These are phyloP conservation scores for Porogramme epimiltina DNA, from an alignment of 1,284 basidiomycete genomes.

Conservation along the genomic window DNA sequence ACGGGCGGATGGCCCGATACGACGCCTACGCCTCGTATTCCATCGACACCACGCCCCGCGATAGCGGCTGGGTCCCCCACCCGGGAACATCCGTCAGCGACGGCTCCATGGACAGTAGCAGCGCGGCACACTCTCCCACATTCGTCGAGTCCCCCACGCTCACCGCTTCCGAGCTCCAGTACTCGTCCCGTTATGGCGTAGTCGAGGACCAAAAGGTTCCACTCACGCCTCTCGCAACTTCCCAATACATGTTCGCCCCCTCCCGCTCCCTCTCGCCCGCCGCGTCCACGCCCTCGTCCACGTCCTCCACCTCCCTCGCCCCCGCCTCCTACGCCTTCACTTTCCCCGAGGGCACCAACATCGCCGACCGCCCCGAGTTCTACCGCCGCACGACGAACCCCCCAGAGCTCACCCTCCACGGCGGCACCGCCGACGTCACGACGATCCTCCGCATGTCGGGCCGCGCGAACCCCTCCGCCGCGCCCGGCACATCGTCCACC, in stretches of 20 bases:
- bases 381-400: conserved; percentile 56
- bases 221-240: conserved; percentile 50
- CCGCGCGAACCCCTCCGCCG: conserved; percentile 44
- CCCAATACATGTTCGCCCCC: conserved; percentile 64
- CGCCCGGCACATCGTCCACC: conserved; percentile 35
- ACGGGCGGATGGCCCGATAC: conserved; percentile 52
- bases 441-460: conserved; percentile 55
- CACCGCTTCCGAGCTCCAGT: conserved; percentile 57
- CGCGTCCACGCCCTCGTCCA: conserved; percentile 64
- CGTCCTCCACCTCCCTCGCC: conserved; percentile 60
- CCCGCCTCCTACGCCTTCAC: conserved; percentile 66
- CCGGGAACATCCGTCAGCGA: conserved; percentile 45
- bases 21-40: conserved; percentile 52
- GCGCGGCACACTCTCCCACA: conserved; percentile 53
- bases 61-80: conserved; percentile 54
- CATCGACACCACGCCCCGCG: conserved; percentile 50
- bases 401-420: conserved; percentile 67
- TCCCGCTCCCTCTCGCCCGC: conserved; percentile 76
- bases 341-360: conserved; percentile 50
- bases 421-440: conserved; percentile 66
- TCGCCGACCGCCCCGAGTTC: conserved; percentile 62
- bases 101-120: conserved; percentile 43
- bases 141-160: conserved; percentile 61
- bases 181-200: conserved; percentile 50
- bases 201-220: conserved; percentile 66